Conservation (phyloP, 805 yeast genomes). For the Tetrapisispora nanseiensis region DNA sequence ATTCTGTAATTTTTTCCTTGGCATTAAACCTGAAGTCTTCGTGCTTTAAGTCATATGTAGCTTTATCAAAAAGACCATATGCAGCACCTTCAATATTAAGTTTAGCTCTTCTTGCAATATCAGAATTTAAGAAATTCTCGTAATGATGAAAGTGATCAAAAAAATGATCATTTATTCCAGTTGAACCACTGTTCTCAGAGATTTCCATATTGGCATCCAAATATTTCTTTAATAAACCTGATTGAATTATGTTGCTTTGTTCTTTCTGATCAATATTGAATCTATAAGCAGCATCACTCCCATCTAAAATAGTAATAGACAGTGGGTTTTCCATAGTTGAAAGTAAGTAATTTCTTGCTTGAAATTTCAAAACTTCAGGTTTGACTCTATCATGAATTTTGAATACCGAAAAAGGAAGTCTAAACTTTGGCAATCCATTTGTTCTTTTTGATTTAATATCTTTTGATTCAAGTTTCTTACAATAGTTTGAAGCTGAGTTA, state of each 20-base stretch:
- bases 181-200: background rate
- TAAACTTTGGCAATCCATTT: slow-evolving; percentile 4
- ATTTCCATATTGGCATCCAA: slow-evolving; percentile 2
- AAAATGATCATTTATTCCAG: background rate
- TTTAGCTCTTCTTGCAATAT: slow-evolving; percentile 5
- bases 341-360: slow-evolving; percentile 18
- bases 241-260: slow-evolving; percentile 13
- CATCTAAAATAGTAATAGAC: slow-evolving; percentile 14
- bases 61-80: slow-evolving; percentile 7
- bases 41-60: slow-evolving; percentile 8
- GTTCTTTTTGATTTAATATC: background rate
- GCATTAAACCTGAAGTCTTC: slow-evolving; percentile 20
- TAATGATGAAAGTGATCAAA: slow-evolving; percentile 16
- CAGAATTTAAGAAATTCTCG: slow-evolving; percentile 12
- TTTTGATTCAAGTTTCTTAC: background rate
- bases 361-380: slow-evolving; percentile 26
- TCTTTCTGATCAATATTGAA: slow-evolving; percentile 6
- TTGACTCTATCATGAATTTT: slow-evolving; percentile 17
- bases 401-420: slow-evolving; percentile 9
- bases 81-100: slow-evolving; percentile 11
- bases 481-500: background rate
- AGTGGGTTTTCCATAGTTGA: slow-evolving; percentile 12
- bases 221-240: slow-evolving; percentile 12
- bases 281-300: slow-evolving; percentile 10
- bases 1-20: slow-evolving; percentile 13